These are phyloP conservation scores for Hypericum perforatum DNA, from an alignment of 345 rosid genomes.

Conservation along the genomic window DNA sequence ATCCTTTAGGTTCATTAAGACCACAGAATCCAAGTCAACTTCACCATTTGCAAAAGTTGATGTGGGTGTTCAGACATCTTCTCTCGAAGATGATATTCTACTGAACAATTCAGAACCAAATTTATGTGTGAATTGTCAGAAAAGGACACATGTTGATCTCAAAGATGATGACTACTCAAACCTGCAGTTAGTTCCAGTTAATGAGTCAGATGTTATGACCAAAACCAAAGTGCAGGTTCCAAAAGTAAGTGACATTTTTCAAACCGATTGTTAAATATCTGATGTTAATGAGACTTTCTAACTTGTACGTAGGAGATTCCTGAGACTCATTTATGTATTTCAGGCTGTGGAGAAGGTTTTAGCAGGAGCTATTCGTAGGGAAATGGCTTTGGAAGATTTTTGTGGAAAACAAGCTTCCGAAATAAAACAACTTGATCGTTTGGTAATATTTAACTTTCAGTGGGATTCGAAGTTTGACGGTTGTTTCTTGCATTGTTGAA, in stretches of 20 bases:
- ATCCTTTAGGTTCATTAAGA: conserved; percentile 55
- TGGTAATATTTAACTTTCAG: conserved; percentile 42
- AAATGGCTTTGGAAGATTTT: conserved; percentile 94
- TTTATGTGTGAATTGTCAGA: conserved; percentile 54
- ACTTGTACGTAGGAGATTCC: not conserved
- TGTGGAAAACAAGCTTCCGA: conserved; percentile 84
- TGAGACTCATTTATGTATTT: conserved; percentile 9
- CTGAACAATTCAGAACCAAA: conserved; percentile 27
- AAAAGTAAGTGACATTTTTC: conserved; percentile 40
- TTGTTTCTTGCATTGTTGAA: conserved; percentile 4
- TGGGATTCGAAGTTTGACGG: conserved; percentile 3
- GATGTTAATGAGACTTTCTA: not conserved
- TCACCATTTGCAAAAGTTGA: conserved; percentile 46
- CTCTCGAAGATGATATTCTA: conserved; percentile 3
- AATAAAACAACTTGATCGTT: conserved; percentile 79
- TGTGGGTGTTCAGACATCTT: conserved; percentile 39
- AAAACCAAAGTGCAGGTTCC: conserved; percentile 66
- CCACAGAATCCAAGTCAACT: conserved; percentile 39
- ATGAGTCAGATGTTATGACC: conserved; percentile 44
- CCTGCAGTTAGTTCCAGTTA: conserved; percentile 55
- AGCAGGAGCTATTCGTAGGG: conserved; percentile 93
- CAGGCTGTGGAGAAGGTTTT: conserved; percentile 96
- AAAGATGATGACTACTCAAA: conserved; percentile 42
- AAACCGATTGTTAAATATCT: not conserved
- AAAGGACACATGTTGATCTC: conserved; percentile 30